Conservation (phyloP, 805 yeast genomes). For the Candida sithepensis region DNA sequence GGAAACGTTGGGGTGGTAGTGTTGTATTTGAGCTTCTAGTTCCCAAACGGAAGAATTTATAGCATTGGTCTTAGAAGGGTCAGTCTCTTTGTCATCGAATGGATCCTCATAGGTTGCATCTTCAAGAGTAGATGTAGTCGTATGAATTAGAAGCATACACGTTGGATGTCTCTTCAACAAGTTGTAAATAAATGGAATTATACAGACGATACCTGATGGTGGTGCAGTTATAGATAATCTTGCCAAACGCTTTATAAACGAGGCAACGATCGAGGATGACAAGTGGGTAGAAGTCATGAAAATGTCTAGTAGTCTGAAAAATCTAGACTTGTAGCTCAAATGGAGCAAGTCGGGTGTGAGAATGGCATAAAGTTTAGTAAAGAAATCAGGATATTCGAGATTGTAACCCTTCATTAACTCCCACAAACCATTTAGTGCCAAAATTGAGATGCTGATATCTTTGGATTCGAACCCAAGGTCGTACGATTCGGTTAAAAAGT, state of each 20-base stretch:
- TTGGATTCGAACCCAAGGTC: conserved; percentile 36
- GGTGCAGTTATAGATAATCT: conserved; percentile 73
- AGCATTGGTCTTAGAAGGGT: conserved; percentile 80
- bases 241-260: conserved; percentile 81
- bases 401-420: conserved; percentile 78
- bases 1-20: conserved; percentile 94
- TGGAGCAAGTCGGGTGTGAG: conserved; percentile 74
- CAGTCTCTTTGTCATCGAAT: conserved; percentile 55
- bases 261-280: conserved; percentile 78
- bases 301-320: conserved; percentile 79
- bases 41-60: conserved; percentile 91
- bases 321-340: conserved; percentile 78
- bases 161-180: conserved; percentile 87
- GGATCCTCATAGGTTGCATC: conserved; percentile 54
- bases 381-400: conserved; percentile 90
- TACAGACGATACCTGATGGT: conserved; percentile 83
- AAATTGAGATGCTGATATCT: conserved; percentile 40
- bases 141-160: conserved; percentile 86
- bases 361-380: conserved; percentile 73
- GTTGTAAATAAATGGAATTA: conserved; percentile 90
- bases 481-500: conserved; percentile 86
- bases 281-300: conserved; percentile 86
- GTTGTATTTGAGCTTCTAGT: conserved; percentile 64
- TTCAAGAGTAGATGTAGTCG: conserved; percentile 30
- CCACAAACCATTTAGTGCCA: conserved; percentile 85